Evolutionary conservation across 2,329 filamentous ascomycete genomes (phyloP), one percentile per base, ranked within the genome.

Genomic region (Neonectria hederae): DNA sequence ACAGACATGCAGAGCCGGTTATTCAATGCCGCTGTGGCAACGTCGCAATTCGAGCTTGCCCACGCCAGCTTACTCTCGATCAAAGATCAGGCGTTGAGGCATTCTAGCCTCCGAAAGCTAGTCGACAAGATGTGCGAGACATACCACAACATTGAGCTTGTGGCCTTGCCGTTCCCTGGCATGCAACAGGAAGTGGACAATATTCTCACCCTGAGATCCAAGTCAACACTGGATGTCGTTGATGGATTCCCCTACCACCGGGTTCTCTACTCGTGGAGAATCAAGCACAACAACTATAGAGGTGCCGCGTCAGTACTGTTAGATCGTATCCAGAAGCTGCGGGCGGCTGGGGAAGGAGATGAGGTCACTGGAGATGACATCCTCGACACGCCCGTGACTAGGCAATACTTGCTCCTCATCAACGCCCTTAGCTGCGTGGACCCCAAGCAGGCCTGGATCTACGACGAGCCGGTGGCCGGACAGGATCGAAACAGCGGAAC

Each of bases 391-490:
- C 83, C 85, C 0, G 84, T 92, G 32, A 89, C 90, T 51, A 88
- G 92, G 70, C 91, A 93, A 74, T 96, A 97, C 73, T 82, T 98
- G n/a, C 86, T 94, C 65, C 86, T 99, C 48, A 97, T 99, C 81
- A 99, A 99, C 76, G 90, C 93, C 1, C 83, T 99, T 65, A 93
- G 92, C 69, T 97, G 93, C 68, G 93, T 97, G 43, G 89, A 92
- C 53, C 83, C 89, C 62, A 88, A 86, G 70, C 89, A 92, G 66
- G 92, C 97, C 74, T 99, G 97, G 87, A 88, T 97, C 76, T 89
- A 87, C 53, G 73, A 77, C 76, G 76, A 79, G 56, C 72, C 76
- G 13, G 59, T 68, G 9, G 58, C 69, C 9, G 69, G 62, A 6
- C 60, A 65, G n/a, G 69, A 69, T 40, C 74, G 72, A 19, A 70